These are phyloP conservation scores for Actinomortierella wolfii DNA, from an alignment of 371 early-diverging fungal genomes.

Conservation along the genomic window DNA sequence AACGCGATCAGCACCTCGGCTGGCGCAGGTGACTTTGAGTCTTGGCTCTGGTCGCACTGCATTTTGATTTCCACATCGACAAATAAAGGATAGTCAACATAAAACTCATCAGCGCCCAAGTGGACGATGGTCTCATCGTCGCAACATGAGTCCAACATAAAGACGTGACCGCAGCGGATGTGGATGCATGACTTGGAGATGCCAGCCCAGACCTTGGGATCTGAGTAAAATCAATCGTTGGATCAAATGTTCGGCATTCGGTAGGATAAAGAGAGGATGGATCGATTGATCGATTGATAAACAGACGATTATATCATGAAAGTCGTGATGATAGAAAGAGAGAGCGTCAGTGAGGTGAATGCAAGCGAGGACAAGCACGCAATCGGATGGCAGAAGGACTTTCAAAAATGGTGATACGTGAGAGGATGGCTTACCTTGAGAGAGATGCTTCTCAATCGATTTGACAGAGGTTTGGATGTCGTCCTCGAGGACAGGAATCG, in stretches of 20 bases:
- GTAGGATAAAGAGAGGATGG: too few species aligned
- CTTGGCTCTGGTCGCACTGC: slow-evolving; percentile 12
- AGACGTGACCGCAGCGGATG: slow-evolving; percentile 41
- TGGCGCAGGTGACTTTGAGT: slow-evolving; percentile 2
- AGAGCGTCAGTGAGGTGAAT: too few species aligned
- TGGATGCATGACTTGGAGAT: slow-evolving; percentile 38
- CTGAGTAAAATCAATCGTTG: too few species aligned
- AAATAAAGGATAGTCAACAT: slow-evolving; percentile 30
- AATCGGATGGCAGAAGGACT: too few species aligned
- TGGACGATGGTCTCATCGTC: slow-evolving; percentile 41
- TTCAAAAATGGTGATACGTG: too few species aligned
- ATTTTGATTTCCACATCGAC: slow-evolving; percentile 47
- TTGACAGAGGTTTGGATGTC: slow-evolving; percentile 29
- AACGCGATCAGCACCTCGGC: slow-evolving; percentile 39
- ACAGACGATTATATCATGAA: too few species aligned
- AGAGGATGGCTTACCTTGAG: too few species aligned
- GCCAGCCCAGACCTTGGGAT: slow-evolving; percentile 33
- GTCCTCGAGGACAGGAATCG: slow-evolving; percentile 37
- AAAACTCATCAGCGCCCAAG: slow-evolving; percentile 40
- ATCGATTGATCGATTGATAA: too few species aligned
- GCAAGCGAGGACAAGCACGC: too few species aligned
- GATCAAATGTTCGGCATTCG: too few species aligned
- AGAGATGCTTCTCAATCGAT: slow-evolving; percentile 30
- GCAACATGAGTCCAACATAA: slow-evolving; percentile 39
- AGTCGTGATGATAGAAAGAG: too few species aligned